Base-by-base conservation (phyloP, 176 grass and related monocot species). In the Carex cristatella region DNA sequence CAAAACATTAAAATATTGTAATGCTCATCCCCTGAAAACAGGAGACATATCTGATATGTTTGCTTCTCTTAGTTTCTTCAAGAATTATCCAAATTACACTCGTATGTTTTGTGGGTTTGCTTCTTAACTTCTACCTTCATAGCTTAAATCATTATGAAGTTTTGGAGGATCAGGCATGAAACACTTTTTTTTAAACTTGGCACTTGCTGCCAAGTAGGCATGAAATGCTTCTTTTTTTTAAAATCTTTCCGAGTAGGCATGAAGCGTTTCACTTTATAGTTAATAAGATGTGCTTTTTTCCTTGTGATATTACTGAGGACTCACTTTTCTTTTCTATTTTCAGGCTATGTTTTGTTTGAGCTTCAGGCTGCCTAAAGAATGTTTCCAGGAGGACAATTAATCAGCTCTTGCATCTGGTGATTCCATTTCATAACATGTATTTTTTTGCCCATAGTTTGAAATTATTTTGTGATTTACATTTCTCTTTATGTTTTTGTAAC, bases 261-360 rank as follows among this genome's bases (percentile, higher is more conserved):
- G 70, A 57, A 16, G 23, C 32, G 56, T 28, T 44, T 13, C 6
- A 37, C 16, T 79, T 83, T 76, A 51, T 51, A 51, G 48, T 79
- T 83, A 69, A 42, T 62, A 79, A 30, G 18, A 79, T 81, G 73
- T 32, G 2, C 10, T 27, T 61, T 8, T 0, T 84, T n/a, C 37
- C 11, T 56, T 79, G 11, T 84, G 65, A 2, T 87, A 53, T 31
- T 42, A 65, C n/a, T n/a, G 70, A 23, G 27, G 33, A 32, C 46
- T 54, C 66, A 3, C 79, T 31, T 73, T 86, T 87, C 51, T 59
- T 84, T 66, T 66, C 79, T 82, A 19, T 86, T 86, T 69, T 61
- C 88, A 95, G 96, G 91, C 85, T 64, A 99, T 95, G 96, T 99
- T 85, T 88, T 94, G 93, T 81, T 92, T 99, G 66, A 99, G 96